Evolutionary conservation across 352 stramenopile species (phyloP), one percentile per base, ranked within the genome.

Genomic region (Globisporangium barbulae): DNA sequence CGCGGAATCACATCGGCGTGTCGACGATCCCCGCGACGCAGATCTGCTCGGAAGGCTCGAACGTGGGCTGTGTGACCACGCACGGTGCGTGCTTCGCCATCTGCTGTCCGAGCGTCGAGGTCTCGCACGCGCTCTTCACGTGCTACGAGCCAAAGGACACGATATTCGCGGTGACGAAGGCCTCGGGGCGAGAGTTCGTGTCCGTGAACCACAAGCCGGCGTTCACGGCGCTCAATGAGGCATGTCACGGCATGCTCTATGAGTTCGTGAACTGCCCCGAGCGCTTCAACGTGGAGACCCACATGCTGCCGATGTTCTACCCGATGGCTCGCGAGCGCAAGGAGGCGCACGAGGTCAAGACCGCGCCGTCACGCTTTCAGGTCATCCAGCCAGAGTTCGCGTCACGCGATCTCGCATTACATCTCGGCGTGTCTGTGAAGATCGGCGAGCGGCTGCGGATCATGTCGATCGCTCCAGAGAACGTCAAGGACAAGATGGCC

Each of bases 141-240:
- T 93, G 86, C 66, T 95, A 93, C 69, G 82, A 91, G 47, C 76
- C 80, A 42, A 91, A 83, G 28, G 80, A 89, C 25, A 88, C 80
- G 55, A 71, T 62, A 0, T 91, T 93, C 44, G 69, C 78, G 8
- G 85, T 91, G 30, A 90, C 81, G 0, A 88, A 93, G 59, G 73
- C 77, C 10, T 68, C 70, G 49, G 80, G 83, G 0, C 84, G 83
- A 33, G 74, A 88, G n/a, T 61, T 95, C 42, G 65, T 78, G 35
- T 66, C 74, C 3, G 59, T 95, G 49, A 81, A 93, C 63, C 67
- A 89, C 59, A 91, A 93, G 59, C 83, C 86, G 13, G 84, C 86
- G 44, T 76, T 95, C 59, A 50, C 69, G 12, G 73, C 81, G 25
- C 77, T 95, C 54, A 93, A 93, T 60, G 80, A 93, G 21, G 83